Conservation (phyloP, 768 basidiomycete genomes). For the Exidia glandulosa region DNA sequence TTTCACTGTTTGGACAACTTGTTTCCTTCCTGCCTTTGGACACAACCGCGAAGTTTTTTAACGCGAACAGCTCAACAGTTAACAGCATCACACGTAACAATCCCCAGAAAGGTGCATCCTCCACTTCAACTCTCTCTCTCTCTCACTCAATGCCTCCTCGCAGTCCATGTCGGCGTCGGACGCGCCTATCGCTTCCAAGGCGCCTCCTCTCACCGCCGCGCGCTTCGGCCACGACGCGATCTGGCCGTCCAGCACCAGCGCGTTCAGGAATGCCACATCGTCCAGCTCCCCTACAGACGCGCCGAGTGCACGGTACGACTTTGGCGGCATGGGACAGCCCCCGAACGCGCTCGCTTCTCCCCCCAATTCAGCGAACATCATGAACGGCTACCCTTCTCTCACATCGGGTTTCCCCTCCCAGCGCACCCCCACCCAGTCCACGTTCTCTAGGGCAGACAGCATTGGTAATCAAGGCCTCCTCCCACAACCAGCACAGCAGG, state of each 20-base stretch:
- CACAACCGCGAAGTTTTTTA: too few species aligned
- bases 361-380: not conserved
- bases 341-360: not conserved
- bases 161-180: too few species aligned
- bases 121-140: not conserved
- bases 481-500: not conserved
- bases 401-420: not conserved
- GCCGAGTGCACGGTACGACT: not conserved
- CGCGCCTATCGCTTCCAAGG: too few species aligned
- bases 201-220: too few species aligned
- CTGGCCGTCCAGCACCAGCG: not conserved
- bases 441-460: not conserved
- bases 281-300: not conserved
- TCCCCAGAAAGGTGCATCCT: not conserved
- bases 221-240: not conserved
- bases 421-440: not conserved
- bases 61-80: not conserved
- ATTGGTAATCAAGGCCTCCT: not conserved
- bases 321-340: not conserved
- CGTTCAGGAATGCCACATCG: not conserved
- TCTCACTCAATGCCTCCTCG: too few species aligned
- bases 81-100: not conserved
- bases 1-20: not conserved
- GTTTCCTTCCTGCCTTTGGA: not conserved
- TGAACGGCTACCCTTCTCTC: not conserved